Evolutionary conservation across 1,284 basidiomycete species (phyloP), one percentile per base, ranked within the genome.

Genomic region (Pseudozyma sp.): DNA sequence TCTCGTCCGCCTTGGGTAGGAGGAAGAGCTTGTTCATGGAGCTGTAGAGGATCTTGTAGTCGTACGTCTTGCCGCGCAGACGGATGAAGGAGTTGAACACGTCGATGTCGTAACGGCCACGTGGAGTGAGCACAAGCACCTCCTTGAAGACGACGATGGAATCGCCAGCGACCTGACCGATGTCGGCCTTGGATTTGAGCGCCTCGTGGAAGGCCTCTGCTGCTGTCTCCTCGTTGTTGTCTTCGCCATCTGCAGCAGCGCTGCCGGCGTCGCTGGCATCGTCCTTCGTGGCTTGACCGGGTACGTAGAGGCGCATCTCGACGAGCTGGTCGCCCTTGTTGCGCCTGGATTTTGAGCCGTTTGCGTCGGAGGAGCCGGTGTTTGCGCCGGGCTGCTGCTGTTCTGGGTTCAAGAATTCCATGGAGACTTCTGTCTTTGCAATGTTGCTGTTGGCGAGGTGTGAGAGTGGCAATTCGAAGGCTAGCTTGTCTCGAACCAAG

Each of bases 381-480:
- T 84, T 84, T 57, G 80, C 66, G 46, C 67, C 80, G 5, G 82
- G 82, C 68, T 81, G 78, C 68, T 84, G 82, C 65, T 82, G 76
- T 51, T 84, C 79, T 14, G 81, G 83, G 88, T 86, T 88, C 58
- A 90, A 87, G 82, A 99, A 98, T 84, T 99, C 97, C 42, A 99
- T 90, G 0, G 96, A 94, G 17, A 99, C 97, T 85, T 99, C 97
- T 16, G 94, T 97, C 75, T 93, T 93, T 13, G 94, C 94, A 82
- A 99, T 98, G 86, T 98, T 98, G 47, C 95, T 97, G 86, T 99
- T 99, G 79, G 93, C 92, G 51, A 99, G 93, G 73, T 91, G 87
- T 37, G 88, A 87, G 29, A 99, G 88, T 2, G 97, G 95, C 9
- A 99, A 87, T 80, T 97, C 94, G 81, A 99, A 99, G 0, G 93